phyloP scores from a whole-genome alignment of 768 basidiomycete species.

The Termitomyces heimii region DNA sequence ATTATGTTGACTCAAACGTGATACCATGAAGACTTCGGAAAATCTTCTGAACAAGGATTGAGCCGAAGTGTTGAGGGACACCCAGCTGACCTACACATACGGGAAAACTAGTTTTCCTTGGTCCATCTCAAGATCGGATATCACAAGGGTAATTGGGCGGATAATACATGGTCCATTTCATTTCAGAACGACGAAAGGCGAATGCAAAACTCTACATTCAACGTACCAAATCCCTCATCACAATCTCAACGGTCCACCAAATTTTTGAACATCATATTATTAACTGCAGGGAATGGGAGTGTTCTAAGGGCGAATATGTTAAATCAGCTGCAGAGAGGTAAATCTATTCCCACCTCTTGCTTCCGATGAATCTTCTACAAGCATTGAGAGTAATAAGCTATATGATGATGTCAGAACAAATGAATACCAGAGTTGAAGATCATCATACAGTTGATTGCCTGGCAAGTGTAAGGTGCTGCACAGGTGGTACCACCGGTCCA shows the following conservation, averaged over 20 bases:
- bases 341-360: not conserved
- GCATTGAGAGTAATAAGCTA: slow-evolving; percentile 1
- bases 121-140: not conserved
- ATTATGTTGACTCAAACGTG: not conserved
- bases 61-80: not conserved
- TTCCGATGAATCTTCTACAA: not conserved
- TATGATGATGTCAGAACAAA: not conserved
- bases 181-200: not conserved
- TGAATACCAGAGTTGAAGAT: not conserved
- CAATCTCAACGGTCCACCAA: not conserved
- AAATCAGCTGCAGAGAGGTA: not conserved
- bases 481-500: not conserved
- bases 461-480: not conserved
- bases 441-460: not conserved
- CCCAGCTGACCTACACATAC: not conserved
- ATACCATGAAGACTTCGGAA: not conserved
- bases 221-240: not conserved
- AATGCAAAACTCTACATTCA: not conserved
- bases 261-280: not conserved
- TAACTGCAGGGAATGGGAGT: not conserved
- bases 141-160: not conserved
- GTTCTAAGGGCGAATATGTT: not conserved
- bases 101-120: not conserved
- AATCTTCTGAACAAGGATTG: not conserved
- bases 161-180: not conserved